Evolutionary conservation across 345 rosid species (phyloP), one percentile per base, ranked within the genome.

Genomic region (Boechera divaricarpa): DNA sequence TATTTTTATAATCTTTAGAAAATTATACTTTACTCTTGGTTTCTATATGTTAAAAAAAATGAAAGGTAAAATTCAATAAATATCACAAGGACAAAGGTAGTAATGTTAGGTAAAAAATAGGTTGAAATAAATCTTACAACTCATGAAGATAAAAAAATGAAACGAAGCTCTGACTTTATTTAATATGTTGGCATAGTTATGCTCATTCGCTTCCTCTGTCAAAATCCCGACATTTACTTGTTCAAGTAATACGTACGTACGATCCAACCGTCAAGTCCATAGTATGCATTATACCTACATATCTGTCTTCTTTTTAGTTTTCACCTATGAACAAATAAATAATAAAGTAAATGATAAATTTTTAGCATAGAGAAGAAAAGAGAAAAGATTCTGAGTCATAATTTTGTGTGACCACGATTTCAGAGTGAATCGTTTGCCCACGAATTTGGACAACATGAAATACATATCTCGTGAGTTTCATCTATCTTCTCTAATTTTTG

Each of bases 201-300:
- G 66, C 45, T 70, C 62, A 64, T 70, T 77, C 18, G 47, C 47
- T 57, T 71, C 61, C 47, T 64, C 80, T 77, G 76, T 77, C 77
- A 65, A 77, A 48, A 71, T 71, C 62, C 77, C 42, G 65, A 77
- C 72, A 77, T 64, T 65, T 71, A 71, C 81, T 77, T 48, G 77
- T 77, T 77, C 67, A 65, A 77, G 81, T 63, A 77, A 77, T 47
- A 64, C 62, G 81, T 78, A 72, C 77, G 49, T 78, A 72, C 72
- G 63, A 72, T 49, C 68, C 81, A 77, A 77, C 81, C 72, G 81
- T 21, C 73, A 78, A 72, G 29, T 39, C 47, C 81, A 58, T 78
- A 49, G 49, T 65, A 48, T 77, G 67, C 77, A 77, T 47, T 72
- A 57, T 31, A 57, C 77, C 76, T 77, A 65, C 73, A 77, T 77